Evolutionary conservation across 1,284 basidiomycete genomes (phyloP).

Genomic region (Exobasidium rhododendri): DNA sequence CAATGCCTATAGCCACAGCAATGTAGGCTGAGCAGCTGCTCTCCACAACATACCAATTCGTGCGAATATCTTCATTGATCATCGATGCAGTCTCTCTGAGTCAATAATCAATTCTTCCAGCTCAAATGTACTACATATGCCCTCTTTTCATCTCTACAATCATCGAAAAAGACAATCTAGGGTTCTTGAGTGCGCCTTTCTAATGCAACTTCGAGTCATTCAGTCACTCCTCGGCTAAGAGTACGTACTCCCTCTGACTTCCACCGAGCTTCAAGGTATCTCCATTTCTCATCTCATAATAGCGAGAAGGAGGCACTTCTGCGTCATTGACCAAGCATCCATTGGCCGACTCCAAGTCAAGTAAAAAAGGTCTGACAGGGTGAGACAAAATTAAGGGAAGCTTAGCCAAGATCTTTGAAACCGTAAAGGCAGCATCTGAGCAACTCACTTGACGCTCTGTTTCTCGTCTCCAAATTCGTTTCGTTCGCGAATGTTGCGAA

Average conservation of each 20-base stretch:
- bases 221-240: constrained; percentile 39
- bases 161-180: too few relatives aligned
- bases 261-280: constrained; percentile 60
- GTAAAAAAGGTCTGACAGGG: constrained; percentile 60
- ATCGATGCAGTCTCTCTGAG: too few relatives aligned
- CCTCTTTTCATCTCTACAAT: too few relatives aligned
- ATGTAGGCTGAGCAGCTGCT: not conserved
- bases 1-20: not conserved
- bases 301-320: constrained; percentile 77
- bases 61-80: too few relatives aligned
- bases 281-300: constrained; percentile 79
- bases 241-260: constrained; percentile 45
- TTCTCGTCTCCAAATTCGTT: constrained; percentile 83
- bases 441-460: constrained; percentile 39
- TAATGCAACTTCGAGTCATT: too few relatives aligned
- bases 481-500: constrained; percentile 77
- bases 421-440: not conserved
- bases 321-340: constrained; percentile 86
- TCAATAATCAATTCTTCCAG: too few relatives aligned
- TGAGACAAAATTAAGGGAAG: not conserved
- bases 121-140: too few relatives aligned
- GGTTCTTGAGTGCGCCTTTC: too few relatives aligned
- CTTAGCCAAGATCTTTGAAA: not conserved
- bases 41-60: too few relatives aligned
- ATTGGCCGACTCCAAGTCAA: constrained; percentile 95